Evolutionary conservation across 2,329 filamentous ascomycete species (phyloP).

Genomic region (Fusarium sp.): DNA sequence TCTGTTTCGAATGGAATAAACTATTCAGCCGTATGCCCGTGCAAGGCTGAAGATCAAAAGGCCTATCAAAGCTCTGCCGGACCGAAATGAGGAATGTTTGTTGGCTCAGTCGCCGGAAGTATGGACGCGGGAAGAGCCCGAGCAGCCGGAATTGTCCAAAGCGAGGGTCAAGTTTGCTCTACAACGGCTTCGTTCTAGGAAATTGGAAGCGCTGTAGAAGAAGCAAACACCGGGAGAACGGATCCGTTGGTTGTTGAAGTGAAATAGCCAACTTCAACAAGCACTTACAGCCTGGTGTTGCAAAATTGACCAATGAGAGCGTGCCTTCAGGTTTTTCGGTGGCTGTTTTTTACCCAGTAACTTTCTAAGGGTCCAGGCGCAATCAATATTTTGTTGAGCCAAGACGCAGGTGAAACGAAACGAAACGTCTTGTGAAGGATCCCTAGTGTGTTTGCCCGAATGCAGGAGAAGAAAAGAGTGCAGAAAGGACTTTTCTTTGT

Average conservation of each 20-base stretch:
- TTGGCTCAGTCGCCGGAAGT: conserved; percentile 7
- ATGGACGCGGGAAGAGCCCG: conserved; percentile 1
- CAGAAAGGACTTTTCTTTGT: conserved; percentile 20
- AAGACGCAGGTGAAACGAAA: conserved; percentile 4
- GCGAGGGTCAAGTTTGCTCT: conserved; percentile 9
- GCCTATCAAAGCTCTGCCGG: conserved; percentile 4
- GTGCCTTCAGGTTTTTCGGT: conserved; percentile 2
- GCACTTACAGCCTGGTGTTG: conserved; percentile 23
- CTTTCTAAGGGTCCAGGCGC: conserved; percentile 14
- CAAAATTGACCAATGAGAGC: conserved; percentile 23
- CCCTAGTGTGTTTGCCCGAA: conserved; percentile 3
- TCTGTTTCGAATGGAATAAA: background rate
- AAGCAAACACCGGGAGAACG: conserved; percentile 28
- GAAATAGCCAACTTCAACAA: conserved; percentile 11
- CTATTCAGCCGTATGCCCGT: background rate
- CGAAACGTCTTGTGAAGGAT: background rate
- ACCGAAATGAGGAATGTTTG: conserved; percentile 30
- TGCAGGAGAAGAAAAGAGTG: background rate
- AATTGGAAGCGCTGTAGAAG: conserved; percentile 16
- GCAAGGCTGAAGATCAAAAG: background rate
- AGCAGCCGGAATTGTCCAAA: conserved; percentile 12
- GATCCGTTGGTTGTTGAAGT: background rate
- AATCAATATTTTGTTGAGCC: background rate
- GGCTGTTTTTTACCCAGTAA: conserved; percentile 1
- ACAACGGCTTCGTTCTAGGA: conserved; percentile 9